Conservation (phyloP, 208 protist genomes). For the Trypanosomatidae sp. region DNA sequence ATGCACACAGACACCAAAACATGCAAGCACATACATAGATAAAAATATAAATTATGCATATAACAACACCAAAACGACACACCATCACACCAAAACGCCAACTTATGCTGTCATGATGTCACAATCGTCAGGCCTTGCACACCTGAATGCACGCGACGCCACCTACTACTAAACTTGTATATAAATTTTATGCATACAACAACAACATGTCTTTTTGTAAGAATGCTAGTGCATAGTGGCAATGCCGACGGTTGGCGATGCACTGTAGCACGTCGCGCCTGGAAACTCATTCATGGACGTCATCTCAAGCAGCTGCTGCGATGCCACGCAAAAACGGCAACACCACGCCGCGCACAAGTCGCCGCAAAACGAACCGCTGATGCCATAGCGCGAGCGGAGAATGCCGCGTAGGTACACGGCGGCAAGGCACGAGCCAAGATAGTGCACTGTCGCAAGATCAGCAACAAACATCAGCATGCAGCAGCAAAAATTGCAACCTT, state of each 20-base stretch:
- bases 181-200: not conserved
- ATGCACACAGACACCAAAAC: too few relatives aligned
- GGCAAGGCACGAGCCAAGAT: constrained; percentile 6
- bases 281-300: constrained; percentile 36
- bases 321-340: constrained; percentile 18
- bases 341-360: constrained; percentile 15
- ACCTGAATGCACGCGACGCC: too few relatives aligned
- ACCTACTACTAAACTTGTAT: not conserved
- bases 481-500: constrained; percentile 11
- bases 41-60: not conserved
- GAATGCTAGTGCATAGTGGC: not conserved
- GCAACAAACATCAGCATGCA: constrained; percentile 9
- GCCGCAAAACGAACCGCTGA: constrained; percentile 3
- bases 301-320: constrained; percentile 57
- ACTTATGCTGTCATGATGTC: too few relatives aligned
- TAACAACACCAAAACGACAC: not conserved
- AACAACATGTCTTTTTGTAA: not conserved
- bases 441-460: not conserved
- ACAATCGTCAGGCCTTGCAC: too few relatives aligned
- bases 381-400: constrained; percentile 13
- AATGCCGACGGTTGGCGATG: not conserved
- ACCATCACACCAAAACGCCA: not conserved
- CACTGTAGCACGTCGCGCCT: constrained; percentile 20
- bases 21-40: not conserved
- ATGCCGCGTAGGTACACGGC: constrained; percentile 4